phyloP scores from a whole-genome alignment of 768 basidiomycete species.

The Butyriboletus loyo region DNA sequence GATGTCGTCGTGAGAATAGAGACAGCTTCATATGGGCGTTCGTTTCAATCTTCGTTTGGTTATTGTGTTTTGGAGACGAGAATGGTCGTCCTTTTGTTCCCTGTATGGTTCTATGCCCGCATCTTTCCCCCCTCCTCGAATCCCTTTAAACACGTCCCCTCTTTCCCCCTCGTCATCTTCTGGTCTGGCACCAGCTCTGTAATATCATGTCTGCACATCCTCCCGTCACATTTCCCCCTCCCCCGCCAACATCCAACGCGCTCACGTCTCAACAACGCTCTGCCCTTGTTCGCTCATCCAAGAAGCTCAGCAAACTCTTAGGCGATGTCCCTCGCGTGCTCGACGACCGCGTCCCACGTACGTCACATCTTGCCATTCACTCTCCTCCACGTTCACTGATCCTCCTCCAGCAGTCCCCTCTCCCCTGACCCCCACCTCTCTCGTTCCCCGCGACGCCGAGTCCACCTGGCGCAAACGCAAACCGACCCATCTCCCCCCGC shows the following conservation, averaged over 20 bases:
- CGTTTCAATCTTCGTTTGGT: background rate
- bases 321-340: constrained; percentile 58
- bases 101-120: background rate
- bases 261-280: constrained; percentile 50
- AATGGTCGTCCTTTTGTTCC: constrained; percentile 21
- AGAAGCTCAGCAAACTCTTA: constrained; percentile 57
- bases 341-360: constrained; percentile 29
- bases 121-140: too few species aligned
- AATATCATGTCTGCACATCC: background rate
- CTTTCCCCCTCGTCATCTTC: background rate
- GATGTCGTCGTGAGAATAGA: too few species aligned
- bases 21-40: background rate
- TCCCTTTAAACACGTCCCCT: constrained; percentile 10
- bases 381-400: background rate
- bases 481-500: constrained; percentile 26
- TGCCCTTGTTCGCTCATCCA: constrained; percentile 54
- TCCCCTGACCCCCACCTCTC: background rate
- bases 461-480: constrained; percentile 27
- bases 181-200: constrained; percentile 29
- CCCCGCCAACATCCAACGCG: constrained; percentile 59
- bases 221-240: constrained; percentile 18
- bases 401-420: background rate
- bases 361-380: background rate
- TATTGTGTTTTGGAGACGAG: background rate
- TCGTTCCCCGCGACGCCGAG: constrained; percentile 2